These are phyloP conservation scores for Lachnellula suecica DNA, from an alignment of 2,329 filamentous ascomycete genomes.

Conservation along the genomic window DNA sequence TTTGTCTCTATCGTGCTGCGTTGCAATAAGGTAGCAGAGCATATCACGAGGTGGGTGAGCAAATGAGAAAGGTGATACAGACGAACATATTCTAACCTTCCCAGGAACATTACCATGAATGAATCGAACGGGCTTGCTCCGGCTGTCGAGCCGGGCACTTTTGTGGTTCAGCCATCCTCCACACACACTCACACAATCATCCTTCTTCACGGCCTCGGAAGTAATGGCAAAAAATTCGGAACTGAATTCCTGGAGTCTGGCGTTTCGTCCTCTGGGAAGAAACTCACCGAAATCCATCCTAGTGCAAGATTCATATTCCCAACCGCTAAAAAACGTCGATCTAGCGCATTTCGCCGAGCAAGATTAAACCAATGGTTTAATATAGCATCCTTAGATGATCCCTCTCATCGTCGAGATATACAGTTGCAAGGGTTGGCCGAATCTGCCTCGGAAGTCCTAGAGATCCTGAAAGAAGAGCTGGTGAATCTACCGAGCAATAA, in stretches of 20 bases:
- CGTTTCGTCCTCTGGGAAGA: not conserved
- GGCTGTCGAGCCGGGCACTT: too few species aligned
- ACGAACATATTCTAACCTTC: too few species aligned
- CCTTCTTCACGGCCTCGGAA: constrained; percentile 14
- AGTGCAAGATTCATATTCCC: constrained; percentile 15
- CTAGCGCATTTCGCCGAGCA: not conserved
- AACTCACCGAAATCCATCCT: constrained; percentile 36
- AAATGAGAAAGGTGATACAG: too few species aligned
- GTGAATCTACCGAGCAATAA: constrained; percentile 32
- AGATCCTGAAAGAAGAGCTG: not conserved
- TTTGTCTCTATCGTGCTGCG: too few species aligned
- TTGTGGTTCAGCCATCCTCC: not conserved
- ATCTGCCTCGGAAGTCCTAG: constrained; percentile 7
- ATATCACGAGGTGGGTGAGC: too few species aligned
- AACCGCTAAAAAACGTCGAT: constrained; percentile 3
- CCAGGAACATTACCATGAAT: too few species aligned
- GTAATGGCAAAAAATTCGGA: constrained; percentile 10
- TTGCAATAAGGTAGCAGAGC: too few species aligned
- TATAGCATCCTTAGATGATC: constrained; percentile 8
- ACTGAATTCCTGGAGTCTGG: not conserved
- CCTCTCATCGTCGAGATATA: constrained; percentile 9
- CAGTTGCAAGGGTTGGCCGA: constrained; percentile 12
- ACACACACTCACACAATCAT: constrained; percentile 14
- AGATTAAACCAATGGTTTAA: constrained; percentile 15
- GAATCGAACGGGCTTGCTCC: too few species aligned